A percentile compares a stretch with the other conserved stretches of the same genome.
Conservation (phyloP, 176 grass and related monocot genomes). For the Hordeum vulgare region DNA sequence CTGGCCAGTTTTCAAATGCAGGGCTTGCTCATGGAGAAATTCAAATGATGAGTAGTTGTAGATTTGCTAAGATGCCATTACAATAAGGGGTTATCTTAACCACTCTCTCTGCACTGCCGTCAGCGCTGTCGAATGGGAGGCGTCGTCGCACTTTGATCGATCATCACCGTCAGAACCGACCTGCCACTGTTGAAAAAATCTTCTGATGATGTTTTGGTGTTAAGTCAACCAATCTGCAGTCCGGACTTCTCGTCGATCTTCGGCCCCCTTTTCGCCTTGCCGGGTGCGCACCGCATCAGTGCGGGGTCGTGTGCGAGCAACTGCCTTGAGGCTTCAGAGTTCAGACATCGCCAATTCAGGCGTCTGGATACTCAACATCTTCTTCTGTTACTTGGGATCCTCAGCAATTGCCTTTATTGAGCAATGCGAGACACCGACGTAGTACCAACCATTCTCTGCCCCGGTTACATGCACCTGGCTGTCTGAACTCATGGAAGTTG, state of each 20-base stretch:
- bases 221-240: too few species aligned
- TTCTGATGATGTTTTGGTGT: too few species aligned
- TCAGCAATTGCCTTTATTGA: neutral
- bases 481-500: neutral
- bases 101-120: constrained; percentile 13
- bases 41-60: constrained; percentile 32
- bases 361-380: neutral
- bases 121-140: constrained; percentile 3
- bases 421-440: neutral
- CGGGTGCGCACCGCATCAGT: neutral
- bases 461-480: neutral
- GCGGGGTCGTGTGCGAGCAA: neutral
- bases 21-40: neutral
- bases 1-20: constrained; percentile 7
- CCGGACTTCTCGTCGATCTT: neutral
- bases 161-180: constrained; percentile 31
- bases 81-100: constrained; percentile 35
- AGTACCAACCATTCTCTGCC: neutral
- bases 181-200: constrained; percentile 28
- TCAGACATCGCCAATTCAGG: neutral
- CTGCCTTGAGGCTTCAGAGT: neutral
- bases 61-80: constrained; percentile 27
- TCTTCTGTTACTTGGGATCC: neutral
- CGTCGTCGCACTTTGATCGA: neutral
- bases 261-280: neutral